Evolutionary conservation across 2,329 filamentous ascomycete genomes (phyloP).

Genomic region (Lasiodiplodia sp.): DNA sequence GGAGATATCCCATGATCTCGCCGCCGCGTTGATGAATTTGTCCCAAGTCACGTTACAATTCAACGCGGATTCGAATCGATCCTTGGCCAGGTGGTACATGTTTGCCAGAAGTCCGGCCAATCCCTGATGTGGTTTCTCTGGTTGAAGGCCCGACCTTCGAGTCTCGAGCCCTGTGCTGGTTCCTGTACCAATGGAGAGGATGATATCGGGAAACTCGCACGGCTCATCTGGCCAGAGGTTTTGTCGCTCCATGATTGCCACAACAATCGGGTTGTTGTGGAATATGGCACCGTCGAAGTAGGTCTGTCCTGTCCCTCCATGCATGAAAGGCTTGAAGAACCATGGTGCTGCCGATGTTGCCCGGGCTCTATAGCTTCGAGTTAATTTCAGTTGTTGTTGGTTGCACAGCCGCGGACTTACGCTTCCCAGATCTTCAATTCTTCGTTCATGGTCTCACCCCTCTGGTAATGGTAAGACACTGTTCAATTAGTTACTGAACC

Average conservation of each 20-base stretch:
- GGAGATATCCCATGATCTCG: neutral
- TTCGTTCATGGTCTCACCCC: conserved; percentile 46
- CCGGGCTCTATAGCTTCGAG: conserved; percentile 32
- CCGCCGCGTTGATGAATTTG: neutral
- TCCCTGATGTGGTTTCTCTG: too few species aligned
- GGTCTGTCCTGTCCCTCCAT: conserved; percentile 54
- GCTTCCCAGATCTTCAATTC: conserved; percentile 62
- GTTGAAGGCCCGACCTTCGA: too few species aligned
- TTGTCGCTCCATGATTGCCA: conserved; percentile 59
- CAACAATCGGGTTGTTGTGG: conserved; percentile 59
- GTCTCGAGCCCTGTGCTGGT: too few species aligned
- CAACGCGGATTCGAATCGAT: conserved; percentile 15
- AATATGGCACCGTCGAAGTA: conserved; percentile 60
- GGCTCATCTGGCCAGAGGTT: conserved; percentile 41
- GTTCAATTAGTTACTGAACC: too few species aligned
- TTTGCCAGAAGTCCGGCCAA: conserved; percentile 15
- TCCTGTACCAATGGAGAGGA: conserved; percentile 39
- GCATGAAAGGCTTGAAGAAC: conserved; percentile 61
- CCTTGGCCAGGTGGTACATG: neutral
- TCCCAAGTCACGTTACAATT: conserved; percentile 28
- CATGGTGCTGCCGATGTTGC: conserved; percentile 60
- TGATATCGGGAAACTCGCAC: conserved; percentile 42
- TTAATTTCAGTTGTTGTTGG: too few species aligned
- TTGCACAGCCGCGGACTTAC: conserved; percentile 36
- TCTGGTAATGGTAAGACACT: conserved; percentile 48